Evolutionary conservation across 768 basidiomycete genomes (phyloP).

Genomic region (Auriculariales sp.): DNA sequence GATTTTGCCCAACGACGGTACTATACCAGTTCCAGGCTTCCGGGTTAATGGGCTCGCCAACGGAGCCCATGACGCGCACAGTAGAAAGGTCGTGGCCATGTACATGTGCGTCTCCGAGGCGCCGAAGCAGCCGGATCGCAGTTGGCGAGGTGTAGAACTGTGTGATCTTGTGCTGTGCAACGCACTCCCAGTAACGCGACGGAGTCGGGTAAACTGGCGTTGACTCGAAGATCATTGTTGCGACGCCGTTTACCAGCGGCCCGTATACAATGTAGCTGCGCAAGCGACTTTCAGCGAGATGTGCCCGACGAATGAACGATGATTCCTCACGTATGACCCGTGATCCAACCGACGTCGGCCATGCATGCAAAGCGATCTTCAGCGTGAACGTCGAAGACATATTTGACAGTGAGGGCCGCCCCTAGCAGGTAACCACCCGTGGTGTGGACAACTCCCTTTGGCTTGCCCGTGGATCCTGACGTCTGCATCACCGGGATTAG

Average conservation of each 20-base stretch:
- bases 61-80: slow-evolving; percentile 78
- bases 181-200: slow-evolving; percentile 92
- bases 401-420: slow-evolving; percentile 85
- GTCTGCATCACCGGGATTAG: slow-evolving; percentile 37
- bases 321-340: slow-evolving; percentile 65
- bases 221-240: slow-evolving; percentile 88
- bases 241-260: slow-evolving; percentile 70
- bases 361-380: slow-evolving; percentile 94
- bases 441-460: slow-evolving; percentile 91
- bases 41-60: slow-evolving; percentile 98
- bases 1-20: slow-evolving; percentile 73
- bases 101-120: slow-evolving; percentile 77
- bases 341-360: slow-evolving; percentile 99
- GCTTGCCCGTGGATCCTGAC: slow-evolving; percentile 88
- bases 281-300: background rate
- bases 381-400: slow-evolving; percentile 95
- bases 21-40: slow-evolving; percentile 99
- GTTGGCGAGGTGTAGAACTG: slow-evolving; percentile 94
- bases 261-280: slow-evolving; percentile 85
- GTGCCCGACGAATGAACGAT: background rate
- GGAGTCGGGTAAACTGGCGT: slow-evolving; percentile 96
- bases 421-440: slow-evolving; percentile 85
- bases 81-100: slow-evolving; percentile 66
- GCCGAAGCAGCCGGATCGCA: slow-evolving; percentile 82
- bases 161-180: slow-evolving; percentile 83